Conservation (phyloP, 2,329 filamentous ascomycete species). For the Teratosphaeria epicoccoides region DNA sequence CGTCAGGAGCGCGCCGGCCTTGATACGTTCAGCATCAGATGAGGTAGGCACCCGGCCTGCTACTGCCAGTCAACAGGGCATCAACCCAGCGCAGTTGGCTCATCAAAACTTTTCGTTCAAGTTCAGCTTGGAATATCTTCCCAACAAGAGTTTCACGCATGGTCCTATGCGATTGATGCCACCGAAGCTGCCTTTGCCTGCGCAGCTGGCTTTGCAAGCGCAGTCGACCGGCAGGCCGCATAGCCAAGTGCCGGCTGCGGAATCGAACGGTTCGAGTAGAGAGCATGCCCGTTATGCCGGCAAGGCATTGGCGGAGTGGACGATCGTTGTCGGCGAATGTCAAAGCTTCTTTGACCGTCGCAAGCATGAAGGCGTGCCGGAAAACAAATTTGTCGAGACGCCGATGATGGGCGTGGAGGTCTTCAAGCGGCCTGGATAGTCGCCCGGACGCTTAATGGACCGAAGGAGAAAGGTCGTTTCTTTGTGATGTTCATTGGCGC, state of each 20-base stretch:
- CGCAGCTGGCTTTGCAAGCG: conserved; percentile 52
- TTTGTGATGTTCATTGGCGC: not conserved
- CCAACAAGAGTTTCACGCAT: conserved; percentile 42
- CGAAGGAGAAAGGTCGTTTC: not conserved
- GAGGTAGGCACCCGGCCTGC: not conserved
- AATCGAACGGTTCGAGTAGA: conserved; percentile 29
- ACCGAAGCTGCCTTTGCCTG: conserved; percentile 59
- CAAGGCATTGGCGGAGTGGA: conserved; percentile 68
- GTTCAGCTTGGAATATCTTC: conserved; percentile 60
- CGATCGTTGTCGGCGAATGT: conserved; percentile 62
- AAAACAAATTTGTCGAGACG: conserved; percentile 58
- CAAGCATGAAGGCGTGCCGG: conserved; percentile 59
- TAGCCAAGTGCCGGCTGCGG: conserved; percentile 9
- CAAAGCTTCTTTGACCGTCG: conserved; percentile 72
- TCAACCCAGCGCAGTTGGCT: conserved; percentile 7
- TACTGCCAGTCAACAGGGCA: conserved; percentile 1
- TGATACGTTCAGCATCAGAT: conserved; percentile 6
- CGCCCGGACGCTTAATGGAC: not conserved
- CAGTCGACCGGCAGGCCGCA: conserved; percentile 5
- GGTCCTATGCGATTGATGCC: conserved; percentile 54
- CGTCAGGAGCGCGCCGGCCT: not conserved
- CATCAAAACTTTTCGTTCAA: conserved; percentile 58
- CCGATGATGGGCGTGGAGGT: conserved; percentile 55
- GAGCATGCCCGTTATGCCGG: conserved; percentile 52
- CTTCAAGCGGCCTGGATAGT: conserved; percentile 30